Percentiles rank a stretch among this genome's conserved stretches.
Conservation (phyloP, 2,329 filamentous ascomycete species). For the Aspergillus piperis region DNA sequence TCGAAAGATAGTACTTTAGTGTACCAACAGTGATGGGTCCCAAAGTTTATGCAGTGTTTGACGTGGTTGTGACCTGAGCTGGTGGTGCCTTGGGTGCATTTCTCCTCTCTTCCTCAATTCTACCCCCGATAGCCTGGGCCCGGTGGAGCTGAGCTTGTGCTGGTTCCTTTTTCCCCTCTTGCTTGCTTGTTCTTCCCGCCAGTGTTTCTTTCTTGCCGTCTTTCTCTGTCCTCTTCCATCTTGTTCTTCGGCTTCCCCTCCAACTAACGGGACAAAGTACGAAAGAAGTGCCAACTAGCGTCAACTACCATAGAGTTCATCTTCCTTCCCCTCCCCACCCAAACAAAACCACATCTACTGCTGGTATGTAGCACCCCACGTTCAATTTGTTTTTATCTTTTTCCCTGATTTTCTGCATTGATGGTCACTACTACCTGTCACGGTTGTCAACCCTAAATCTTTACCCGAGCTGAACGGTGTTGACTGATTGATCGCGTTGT, state of each 20-base stretch:
- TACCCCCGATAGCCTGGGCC: neutral
- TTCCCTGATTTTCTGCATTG: neutral
- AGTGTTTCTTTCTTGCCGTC: neutral
- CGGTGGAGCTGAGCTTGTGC: constrained; percentile 6
- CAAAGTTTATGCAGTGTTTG: neutral
- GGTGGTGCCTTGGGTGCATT: too few relatives aligned
- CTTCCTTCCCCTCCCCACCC: too few relatives aligned
- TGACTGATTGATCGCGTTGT: neutral
- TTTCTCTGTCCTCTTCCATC: neutral
- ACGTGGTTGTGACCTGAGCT: neutral
- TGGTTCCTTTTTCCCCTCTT: constrained; percentile 2
- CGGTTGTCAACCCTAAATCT: too few relatives aligned
- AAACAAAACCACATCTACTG: too few relatives aligned
- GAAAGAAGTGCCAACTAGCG: too few relatives aligned
- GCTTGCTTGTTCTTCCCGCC: neutral
- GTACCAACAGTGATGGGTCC: too few relatives aligned
- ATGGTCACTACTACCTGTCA: too few relatives aligned
- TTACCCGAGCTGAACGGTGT: neutral
- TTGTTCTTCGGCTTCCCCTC: too few relatives aligned
- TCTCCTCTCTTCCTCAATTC: too few relatives aligned
- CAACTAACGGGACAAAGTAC: too few relatives aligned
- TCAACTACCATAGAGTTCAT: neutral
- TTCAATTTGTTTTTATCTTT: neutral
- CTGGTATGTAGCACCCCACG: neutral
- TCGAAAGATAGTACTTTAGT: too few relatives aligned